A percentile compares a stretch with the other conserved stretches of the same genome.
These are phyloP conservation scores for Saururus chinensis DNA, from an alignment of 164 flowering plant species.

Conservation along the genomic window DNA sequence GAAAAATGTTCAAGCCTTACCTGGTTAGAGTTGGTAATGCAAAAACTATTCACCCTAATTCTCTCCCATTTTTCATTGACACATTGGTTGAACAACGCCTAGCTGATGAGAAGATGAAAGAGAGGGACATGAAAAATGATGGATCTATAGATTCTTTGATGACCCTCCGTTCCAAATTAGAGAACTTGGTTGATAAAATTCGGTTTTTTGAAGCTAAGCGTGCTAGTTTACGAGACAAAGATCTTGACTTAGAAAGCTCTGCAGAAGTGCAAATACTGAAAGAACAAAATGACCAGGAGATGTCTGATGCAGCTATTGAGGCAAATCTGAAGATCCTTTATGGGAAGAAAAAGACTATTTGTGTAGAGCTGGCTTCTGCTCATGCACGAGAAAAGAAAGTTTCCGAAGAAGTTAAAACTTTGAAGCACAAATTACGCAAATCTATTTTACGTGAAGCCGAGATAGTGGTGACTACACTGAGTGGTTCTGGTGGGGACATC, in stretches of 20 bases:
- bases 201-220: slow-evolving; percentile 68
- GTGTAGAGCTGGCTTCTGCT: slow-evolving; percentile 48
- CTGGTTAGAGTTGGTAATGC: slow-evolving; percentile 93
- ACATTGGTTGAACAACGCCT: slow-evolving; percentile 83
- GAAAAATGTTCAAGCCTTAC: slow-evolving; percentile 71
- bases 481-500: slow-evolving; percentile 97
- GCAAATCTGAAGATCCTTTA: slow-evolving; percentile 47
- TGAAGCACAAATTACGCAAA: slow-evolving; percentile 56
- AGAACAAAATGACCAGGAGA: slow-evolving; percentile 32
- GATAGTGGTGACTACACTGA: slow-evolving; percentile 79
- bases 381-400: slow-evolving; percentile 70
- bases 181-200: slow-evolving; percentile 62
- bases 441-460: slow-evolving; percentile 81
- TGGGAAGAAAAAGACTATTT: slow-evolving; percentile 61
- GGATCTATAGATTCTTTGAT: slow-evolving; percentile 26
- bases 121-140: slow-evolving; percentile 23
- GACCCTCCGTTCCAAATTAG: slow-evolving; percentile 57
- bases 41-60: slow-evolving; percentile 76
- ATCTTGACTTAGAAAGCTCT: slow-evolving; percentile 16
- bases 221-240: slow-evolving; percentile 50
- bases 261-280: slow-evolving; percentile 23
- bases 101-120: slow-evolving; percentile 45
- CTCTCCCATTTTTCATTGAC: slow-evolving; percentile 83
- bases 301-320: slow-evolving; percentile 50
- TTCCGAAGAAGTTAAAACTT: slow-evolving; percentile 54